Base-by-base conservation (phyloP, 306 rosid genomes). In the Quercus berberidifolia region DNA sequence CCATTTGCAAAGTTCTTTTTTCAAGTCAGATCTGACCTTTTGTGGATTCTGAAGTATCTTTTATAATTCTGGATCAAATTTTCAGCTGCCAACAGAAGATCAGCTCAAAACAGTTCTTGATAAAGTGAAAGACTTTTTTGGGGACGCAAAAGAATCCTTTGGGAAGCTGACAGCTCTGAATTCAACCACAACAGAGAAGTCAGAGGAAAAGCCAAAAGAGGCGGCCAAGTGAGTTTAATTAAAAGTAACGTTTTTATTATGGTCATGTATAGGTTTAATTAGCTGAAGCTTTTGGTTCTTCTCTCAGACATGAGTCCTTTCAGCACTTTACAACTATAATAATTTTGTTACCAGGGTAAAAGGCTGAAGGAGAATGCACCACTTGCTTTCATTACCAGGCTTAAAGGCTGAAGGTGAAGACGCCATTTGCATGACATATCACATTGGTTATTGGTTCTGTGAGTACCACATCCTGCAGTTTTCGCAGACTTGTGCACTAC, bases 91-190 rank as follows among this genome's bases (percentile, higher is more conserved):
- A 79, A 88, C 98, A 63, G 79, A 64, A 83, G 98, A 90, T 84
- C 65, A 93, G 86, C 92, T 95, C 64, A 92, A 90, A 88, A 91
- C 97, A 0, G 89, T 91, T 25, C 58, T 89, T 46, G 99, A 93
- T 79, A 89, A 95, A 80, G 98, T 89, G 79, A 91, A 88, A 78
- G 98, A 92, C 82, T 95, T 93, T 68, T 89, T 93, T 4, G 94
- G 96, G 71, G 94, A 92, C 64, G 98, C 97, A 79, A 95, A 90
- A 80, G 98, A 90, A 43, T 90, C 98, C 69, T 95, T 95, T 75
- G 92, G 96, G 35, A 89, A 90, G 90, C 80, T 92, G 69, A 87
- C 94, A 2, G 75, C 92, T 7, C 79, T 90, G 67, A 85, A 81
- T 62, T 23, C 85, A 18, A 26, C 85, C 1, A 65, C 74, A 73